These are phyloP conservation scores for Tulasnella sp. DNA, from an alignment of 768 basidiomycete species.

Conservation along the genomic window DNA sequence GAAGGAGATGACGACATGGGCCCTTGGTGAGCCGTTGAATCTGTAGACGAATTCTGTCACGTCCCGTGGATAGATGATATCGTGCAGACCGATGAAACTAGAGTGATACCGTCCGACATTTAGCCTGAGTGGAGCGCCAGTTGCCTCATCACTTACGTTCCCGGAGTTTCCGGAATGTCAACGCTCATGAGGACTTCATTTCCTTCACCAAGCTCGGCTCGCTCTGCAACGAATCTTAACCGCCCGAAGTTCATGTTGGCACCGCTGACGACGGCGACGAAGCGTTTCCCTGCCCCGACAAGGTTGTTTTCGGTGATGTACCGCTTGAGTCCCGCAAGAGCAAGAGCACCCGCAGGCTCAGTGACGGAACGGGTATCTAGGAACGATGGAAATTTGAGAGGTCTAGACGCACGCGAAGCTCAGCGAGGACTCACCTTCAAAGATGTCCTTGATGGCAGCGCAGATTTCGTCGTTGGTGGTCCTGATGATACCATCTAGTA, in stretches of 20 bases:
- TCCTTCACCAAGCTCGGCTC: conserved; percentile 93
- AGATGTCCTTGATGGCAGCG: conserved; percentile 97
- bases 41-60: conserved; percentile 96
- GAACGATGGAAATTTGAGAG: neutral
- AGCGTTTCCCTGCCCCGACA: conserved; percentile 69
- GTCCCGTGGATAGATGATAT: conserved; percentile 75
- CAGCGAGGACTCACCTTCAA: conserved; percentile 55
- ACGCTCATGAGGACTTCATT: conserved; percentile 87
- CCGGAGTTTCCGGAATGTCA: conserved; percentile 86
- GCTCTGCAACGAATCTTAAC: conserved; percentile 94
- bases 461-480: conserved; percentile 95
- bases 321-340: conserved; percentile 81
- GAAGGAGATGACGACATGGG: conserved; percentile 87
- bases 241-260: conserved; percentile 99
- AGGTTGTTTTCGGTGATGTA: conserved; percentile 74
- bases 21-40: conserved; percentile 54
- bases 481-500: conserved; percentile 70
- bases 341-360: conserved; percentile 90
- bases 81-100: conserved; percentile 82
- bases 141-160: conserved; percentile 46
- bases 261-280: conserved; percentile 86
- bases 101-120: too few relatives aligned
- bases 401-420: neutral
- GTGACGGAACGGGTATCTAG: conserved; percentile 91
- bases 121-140: neutral